Percentiles rank a stretch among this genome's conserved stretches.
Conservation (phyloP, 2,329 filamentous ascomycete genomes). For the Penicillium sp. region DNA sequence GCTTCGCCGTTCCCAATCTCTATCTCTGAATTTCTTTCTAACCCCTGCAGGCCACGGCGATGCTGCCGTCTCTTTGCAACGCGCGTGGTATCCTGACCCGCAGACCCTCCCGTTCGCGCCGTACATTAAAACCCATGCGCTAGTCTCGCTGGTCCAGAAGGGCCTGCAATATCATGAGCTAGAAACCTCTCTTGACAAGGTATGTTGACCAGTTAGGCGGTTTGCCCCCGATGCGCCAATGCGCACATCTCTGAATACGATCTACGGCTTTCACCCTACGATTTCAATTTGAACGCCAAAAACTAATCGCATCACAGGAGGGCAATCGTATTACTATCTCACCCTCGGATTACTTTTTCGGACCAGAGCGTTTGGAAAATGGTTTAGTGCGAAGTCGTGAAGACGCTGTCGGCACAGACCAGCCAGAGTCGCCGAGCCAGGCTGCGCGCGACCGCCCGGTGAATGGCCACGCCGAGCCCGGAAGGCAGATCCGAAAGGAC, state of each 20-base stretch:
- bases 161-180: conserved; percentile 59
- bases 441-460: conserved; percentile 35
- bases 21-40: conserved; percentile 17
- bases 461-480: conserved; percentile 42
- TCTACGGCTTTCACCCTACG: neutral
- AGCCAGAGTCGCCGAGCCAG: conserved; percentile 34
- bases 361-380: conserved; percentile 42
- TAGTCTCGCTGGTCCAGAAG: conserved; percentile 65
- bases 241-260: neutral
- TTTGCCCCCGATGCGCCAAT: neutral
- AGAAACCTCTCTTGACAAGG: conserved; percentile 52
- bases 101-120: conserved; percentile 63
- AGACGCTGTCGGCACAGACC: conserved; percentile 32
- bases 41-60: conserved; percentile 55
- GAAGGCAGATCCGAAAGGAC: conserved; percentile 38
- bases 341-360: conserved; percentile 50
- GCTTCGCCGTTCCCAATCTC: conserved; percentile 1
- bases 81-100: conserved; percentile 64
- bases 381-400: conserved; percentile 31
- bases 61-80: conserved; percentile 61
- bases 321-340: conserved; percentile 38
- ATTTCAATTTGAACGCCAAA: neutral
- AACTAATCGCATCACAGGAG: conserved; percentile 35
- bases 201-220: conserved; percentile 29
- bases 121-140: conserved; percentile 59